Evolutionary conservation across 352 stramenopile species (phyloP), one percentile per base, ranked within the genome.

Genomic region (Phytophthora aleatoria): DNA sequence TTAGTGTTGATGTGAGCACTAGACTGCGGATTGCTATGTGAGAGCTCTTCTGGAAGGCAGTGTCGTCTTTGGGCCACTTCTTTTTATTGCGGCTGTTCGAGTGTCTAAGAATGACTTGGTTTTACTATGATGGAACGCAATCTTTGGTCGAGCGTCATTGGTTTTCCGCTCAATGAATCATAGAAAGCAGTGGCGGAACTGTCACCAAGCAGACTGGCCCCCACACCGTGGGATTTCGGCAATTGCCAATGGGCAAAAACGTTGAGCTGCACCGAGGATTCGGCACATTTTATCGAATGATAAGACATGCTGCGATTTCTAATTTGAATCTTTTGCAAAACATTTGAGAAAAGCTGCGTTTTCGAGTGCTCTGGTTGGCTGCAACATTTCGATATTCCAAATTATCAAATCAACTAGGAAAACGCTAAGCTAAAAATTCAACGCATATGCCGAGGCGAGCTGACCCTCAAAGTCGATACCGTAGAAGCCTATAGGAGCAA

Each of bases 21-120:
- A 28, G 50, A 24, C 43, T 63, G 64, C 41, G 11, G 48, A 53
- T 72, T 68, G 35, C 44, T 48, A 55, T 64, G 43, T 74, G 61
- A 62, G 59, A 49, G 26, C 28, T 39, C 3, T 13, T 20, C 3
- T 11, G 45, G 43, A 0, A 16, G n/a, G 24, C 44, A 67, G 60
- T 0, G 16, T 28, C 28, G 47, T 53, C 39, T 64, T 57, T 63
- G 31, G 12, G 13, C 30, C 9, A 43, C 61, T 63, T 63, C 61
- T 48, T 67, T 67, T 67, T 67, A 67, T 67, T 67, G 35, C 42
- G 50, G 39, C 33, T 64, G 49, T 47, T 61, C 49, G 49, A 50
- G 56, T 66, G 62, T 60, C 51, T 67, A 41, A 16, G 35, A 41
- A 41, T 41, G 35, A 41, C 35, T 41, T 41, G 35, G 35, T 4